Evolutionary conservation across 306 rosid species (phyloP).

Genomic region (Amphicarpaea edgeworthii): DNA sequence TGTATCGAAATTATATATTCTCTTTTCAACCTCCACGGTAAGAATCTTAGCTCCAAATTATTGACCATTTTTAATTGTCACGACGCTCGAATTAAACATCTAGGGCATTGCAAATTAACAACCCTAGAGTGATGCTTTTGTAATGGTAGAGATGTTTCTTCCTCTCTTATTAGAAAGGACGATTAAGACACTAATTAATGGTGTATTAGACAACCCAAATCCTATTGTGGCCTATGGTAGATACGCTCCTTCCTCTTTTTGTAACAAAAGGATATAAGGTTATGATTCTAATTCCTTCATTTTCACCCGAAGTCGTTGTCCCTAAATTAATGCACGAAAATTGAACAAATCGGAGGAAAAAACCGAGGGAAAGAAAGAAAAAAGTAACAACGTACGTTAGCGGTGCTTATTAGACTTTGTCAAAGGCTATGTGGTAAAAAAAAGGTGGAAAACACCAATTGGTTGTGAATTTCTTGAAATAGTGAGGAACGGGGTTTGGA

Average conservation of each 20-base stretch:
- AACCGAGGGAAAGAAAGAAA: not conserved
- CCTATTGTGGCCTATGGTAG: constrained; percentile 32
- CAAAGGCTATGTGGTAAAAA: not conserved
- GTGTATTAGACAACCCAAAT: constrained; percentile 23
- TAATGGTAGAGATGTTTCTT: constrained; percentile 34
- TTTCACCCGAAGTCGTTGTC: constrained; percentile 38
- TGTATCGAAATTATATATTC: not conserved
- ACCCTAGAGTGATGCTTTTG: not conserved
- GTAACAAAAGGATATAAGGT: not conserved
- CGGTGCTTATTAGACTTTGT: constrained; percentile 4
- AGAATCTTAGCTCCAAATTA: not conserved
- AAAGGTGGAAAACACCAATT: not conserved
- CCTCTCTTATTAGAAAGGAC: constrained; percentile 26
- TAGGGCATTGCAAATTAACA: constrained; percentile 1
- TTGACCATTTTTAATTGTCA: constrained; percentile 10
- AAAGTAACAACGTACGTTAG: not conserved
- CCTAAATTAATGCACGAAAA: constrained; percentile 7
- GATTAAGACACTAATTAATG: constrained; percentile 39
- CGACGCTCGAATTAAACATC: not conserved
- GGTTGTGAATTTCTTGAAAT: constrained; percentile 11
- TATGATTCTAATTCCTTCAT: constrained; percentile 21
- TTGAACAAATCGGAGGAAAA: not conserved
- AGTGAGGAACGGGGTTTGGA: constrained; percentile 35
- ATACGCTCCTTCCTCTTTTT: constrained; percentile 24
- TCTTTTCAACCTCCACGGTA: not conserved